Percentiles rank a stretch among this genome's conserved stretches.
Evolutionary conservation across 1,139 yeast genomes (phyloP).

Genomic region (Suhomyces bribrorum): DNA sequence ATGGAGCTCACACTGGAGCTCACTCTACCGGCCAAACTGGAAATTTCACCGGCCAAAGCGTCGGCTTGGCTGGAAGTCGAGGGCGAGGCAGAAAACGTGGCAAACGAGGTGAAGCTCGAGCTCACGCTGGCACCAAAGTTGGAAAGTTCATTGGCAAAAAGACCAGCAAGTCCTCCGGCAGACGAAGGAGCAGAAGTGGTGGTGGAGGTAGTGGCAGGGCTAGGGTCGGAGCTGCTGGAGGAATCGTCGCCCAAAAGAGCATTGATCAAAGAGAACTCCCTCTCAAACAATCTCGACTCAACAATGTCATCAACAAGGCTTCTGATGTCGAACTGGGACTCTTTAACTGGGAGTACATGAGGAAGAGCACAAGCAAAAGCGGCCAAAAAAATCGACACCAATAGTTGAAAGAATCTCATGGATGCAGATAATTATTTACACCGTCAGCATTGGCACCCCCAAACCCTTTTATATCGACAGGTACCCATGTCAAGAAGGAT

Average conservation of each 20-base stretch:
- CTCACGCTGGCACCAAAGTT: slow-evolving; percentile 1
- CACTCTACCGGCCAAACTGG: too few species aligned
- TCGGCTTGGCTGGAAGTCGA: not conserved
- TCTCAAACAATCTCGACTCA: slow-evolving; percentile 9
- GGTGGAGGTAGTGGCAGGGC: too few species aligned
- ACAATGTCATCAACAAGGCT: slow-evolving; percentile 15
- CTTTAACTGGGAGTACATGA: slow-evolving; percentile 22
- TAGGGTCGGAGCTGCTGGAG: too few species aligned
- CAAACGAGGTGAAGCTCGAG: not conserved
- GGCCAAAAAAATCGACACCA: slow-evolving; percentile 11
- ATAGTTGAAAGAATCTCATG: slow-evolving; percentile 14
- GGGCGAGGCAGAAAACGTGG: not conserved
- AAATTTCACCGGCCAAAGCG: too few species aligned
- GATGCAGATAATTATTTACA: too few species aligned
- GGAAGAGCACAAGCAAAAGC: slow-evolving; percentile 19
- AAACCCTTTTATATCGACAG: not conserved
- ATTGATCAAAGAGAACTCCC: too few species aligned
- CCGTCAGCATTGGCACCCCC: too few species aligned
- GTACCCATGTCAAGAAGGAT: not conserved
- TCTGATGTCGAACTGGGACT: slow-evolving; percentile 19
- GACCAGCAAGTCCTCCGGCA: not conserved
- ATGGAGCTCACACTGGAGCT: too few species aligned
- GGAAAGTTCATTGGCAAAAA: slow-evolving; percentile 6
- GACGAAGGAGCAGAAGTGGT: too few species aligned
- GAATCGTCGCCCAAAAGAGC: too few species aligned